Evolutionary conservation across 2,329 filamentous ascomycete genomes (phyloP), one percentile per base, ranked within the genome.

Genomic region (Diaporthe citriasiana): DNA sequence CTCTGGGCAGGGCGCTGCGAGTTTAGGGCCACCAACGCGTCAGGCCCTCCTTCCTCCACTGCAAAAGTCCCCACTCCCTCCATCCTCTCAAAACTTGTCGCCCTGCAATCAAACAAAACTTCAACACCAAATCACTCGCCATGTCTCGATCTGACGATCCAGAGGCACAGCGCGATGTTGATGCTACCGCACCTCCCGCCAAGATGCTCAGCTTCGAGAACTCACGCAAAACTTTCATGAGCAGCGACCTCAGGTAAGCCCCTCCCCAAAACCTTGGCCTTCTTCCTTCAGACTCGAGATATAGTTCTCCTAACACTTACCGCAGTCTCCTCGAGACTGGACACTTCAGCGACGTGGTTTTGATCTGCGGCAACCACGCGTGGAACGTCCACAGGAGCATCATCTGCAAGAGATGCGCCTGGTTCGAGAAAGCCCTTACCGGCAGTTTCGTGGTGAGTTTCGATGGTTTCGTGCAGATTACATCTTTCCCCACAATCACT

Each of bases 381-480:
- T 70, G 53, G 53, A 50, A 22, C 7, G 9, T 59, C 7, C 68
- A 70, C 53, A 38, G 47, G 4, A 59, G 27, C 40, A 59, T 70
- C 38, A 50, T 70, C 2, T 70, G 68, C 45, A 47, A n/a, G 15
- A 45, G 53, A 22, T 70, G 53, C 27, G 17, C 10, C 2, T 70
- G 53, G 68, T 70, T 70, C 27, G 53, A 55, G 15, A 59, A 59
- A 19, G 53, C 68, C 17, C 40, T 70, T 8, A 57, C 42, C 1
- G 53, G 53, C 1, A 27, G 10, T 5, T 70, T 33, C 17, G 40
- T 59, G 45, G 68, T 70, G 25, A 30, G 53, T 25, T 1, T 2
- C 1, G 4, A 19, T 19, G 51, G 27, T n/a, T 30, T 8, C 15
- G 1, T 6, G 9, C 13, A 22, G n/a, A n/a, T n/a, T n/a, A 8